A percentile compares a stretch with the other conserved stretches of the same genome.
These are phyloP conservation scores for Hyaloscypha bicolor DNA, from an alignment of 495 filamentous ascomycete genomes.

Conservation along the genomic window DNA sequence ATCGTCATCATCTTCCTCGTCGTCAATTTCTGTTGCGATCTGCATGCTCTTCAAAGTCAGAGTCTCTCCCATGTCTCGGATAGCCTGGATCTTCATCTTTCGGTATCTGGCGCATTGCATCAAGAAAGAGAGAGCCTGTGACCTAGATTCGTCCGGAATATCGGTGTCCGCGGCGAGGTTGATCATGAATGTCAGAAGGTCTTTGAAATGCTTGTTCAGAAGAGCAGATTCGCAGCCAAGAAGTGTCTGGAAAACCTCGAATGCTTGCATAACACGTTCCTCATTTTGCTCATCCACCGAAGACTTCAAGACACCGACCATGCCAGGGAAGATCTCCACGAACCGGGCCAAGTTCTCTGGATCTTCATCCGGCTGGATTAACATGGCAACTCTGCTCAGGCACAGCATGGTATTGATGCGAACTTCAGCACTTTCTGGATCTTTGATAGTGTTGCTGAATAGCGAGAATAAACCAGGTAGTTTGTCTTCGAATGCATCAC, in stretches of 20 bases:
- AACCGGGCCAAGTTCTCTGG: constrained; percentile 68
- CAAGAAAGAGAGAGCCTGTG: constrained; percentile 89
- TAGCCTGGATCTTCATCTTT: constrained; percentile 91
- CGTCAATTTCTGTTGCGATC: constrained; percentile 82
- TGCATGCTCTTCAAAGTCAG: constrained; percentile 83
- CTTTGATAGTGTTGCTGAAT: constrained; percentile 84
- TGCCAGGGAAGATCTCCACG: constrained; percentile 76
- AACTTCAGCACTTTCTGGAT: constrained; percentile 88
- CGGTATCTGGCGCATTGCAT: constrained; percentile 90
- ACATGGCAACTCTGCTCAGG: constrained; percentile 84
- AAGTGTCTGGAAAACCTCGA: constrained; percentile 97
- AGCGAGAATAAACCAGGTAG: constrained; percentile 76
- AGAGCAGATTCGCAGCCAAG: constrained; percentile 87
- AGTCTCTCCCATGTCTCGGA: constrained; percentile 75
- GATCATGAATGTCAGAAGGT: constrained; percentile 92
- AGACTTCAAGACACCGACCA: constrained; percentile 88
- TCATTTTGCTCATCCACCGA: constrained; percentile 78
- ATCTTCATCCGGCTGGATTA: constrained; percentile 85
- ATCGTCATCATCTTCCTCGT: constrained; percentile 81
- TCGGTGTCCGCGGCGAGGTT: constrained; percentile 75
- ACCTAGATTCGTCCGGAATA: constrained; percentile 79
- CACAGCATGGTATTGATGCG: constrained; percentile 93
- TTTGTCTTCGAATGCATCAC: constrained; percentile 75
- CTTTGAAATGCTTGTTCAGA: constrained; percentile 81
- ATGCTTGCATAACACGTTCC: constrained; percentile 82